Evolutionary conservation across 306 rosid species (phyloP), one percentile per base, ranked within the genome.

Genomic region (Erythrophleum fordii): DNA sequence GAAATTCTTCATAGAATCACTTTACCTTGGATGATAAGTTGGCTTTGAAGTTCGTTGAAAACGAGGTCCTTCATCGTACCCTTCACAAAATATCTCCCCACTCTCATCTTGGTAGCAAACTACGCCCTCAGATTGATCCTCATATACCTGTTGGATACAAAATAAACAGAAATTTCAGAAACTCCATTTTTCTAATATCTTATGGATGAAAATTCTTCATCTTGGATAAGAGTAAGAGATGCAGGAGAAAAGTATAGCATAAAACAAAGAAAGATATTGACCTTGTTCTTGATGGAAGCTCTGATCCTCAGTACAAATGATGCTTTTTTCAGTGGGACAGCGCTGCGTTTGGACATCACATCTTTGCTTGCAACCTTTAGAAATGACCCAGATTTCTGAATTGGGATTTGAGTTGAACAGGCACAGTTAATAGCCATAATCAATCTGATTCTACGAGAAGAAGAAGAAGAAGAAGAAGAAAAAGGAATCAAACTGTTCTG

Each of bases 1-100:
- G 18, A 25, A 25, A 11, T 26, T 25, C 39, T 59, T 59, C 66
- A 59, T 26, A 25, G 8, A 59, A 59, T 59, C 65, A 14, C 68
- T 61, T 61, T 61, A 92, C 97, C 93, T 91, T 76, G 83, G 44
- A 11, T 78, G 85, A 72, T 72, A 73, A 64, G 73, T 31, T 81
- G 88, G 80, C 59, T 73, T 86, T 29, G 92, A 85, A 73, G 82
- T 69, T 75, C 60, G 90, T 73, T 88, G 89, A 82, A 86, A 87
- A 44, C 91, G 87, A 85, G 98, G 97, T 29, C 95, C 96, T 80
- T 95, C 99, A 78, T 93, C 98, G 35, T 77, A 90, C n/a, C 94
- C 99, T 90, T 95, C 98, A 65, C 99, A 95, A 45, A 93, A 80
- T 58, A 91, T 84, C 75, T 93, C 97, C 37, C 99, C 98, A 80